Evolutionary conservation across 2,329 filamentous ascomycete species (phyloP).

Genomic region (Colletotrichum sp.): DNA sequence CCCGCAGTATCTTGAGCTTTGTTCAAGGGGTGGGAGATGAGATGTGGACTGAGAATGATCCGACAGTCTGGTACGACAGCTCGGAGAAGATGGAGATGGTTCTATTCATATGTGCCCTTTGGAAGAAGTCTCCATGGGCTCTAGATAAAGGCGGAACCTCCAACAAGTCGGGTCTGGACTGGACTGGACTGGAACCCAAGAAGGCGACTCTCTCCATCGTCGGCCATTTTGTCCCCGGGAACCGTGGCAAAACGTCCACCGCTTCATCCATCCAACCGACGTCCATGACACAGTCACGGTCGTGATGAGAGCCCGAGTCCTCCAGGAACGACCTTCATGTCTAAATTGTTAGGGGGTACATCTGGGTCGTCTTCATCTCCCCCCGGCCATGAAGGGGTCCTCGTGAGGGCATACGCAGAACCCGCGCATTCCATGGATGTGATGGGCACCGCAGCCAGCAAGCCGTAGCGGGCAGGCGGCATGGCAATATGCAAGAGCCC

Average conservation of each 20-base stretch:
- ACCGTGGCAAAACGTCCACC: background rate
- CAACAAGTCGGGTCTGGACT: background rate
- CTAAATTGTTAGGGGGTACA: conserved; percentile 14
- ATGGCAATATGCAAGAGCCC: background rate
- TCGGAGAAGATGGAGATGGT: background rate
- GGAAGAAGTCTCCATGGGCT: background rate
- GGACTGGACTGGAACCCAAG: background rate
- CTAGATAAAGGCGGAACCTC: background rate
- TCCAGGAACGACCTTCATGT: background rate
- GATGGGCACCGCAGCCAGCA: background rate
- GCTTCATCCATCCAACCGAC: background rate
- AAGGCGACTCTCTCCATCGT: background rate
- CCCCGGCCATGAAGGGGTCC: background rate
- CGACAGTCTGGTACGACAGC: background rate
- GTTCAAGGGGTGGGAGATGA: background rate
- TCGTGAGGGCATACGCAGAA: background rate
- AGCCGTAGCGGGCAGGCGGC: background rate
- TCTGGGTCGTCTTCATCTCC: background rate
- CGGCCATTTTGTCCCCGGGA: background rate
- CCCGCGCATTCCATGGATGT: background rate
- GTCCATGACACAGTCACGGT: background rate
- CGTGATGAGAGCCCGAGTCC: background rate
- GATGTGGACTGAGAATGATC: background rate
- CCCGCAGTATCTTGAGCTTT: background rate
- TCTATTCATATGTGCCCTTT: background rate